Conservation (phyloP, 2,329 filamentous ascomycete species). For the Neobulgaria alba region DNA sequence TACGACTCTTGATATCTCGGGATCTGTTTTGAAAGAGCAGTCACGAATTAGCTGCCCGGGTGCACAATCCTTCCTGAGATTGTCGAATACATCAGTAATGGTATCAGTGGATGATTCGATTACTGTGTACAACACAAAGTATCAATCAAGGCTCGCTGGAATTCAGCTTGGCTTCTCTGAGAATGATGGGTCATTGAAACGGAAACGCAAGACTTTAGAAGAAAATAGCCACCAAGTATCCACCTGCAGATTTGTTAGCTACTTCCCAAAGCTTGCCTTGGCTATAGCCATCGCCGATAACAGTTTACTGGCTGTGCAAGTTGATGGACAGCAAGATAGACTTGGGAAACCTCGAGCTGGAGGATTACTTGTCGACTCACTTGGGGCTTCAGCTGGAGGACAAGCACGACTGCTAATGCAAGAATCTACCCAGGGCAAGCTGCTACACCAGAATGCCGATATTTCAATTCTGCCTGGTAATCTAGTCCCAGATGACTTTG, state of each 20-base stretch:
- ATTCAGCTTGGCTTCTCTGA: constrained; percentile 25
- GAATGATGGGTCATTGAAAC: constrained; percentile 17
- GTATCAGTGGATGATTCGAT: constrained; percentile 48
- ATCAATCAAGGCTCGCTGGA: constrained; percentile 41
- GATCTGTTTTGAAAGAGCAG: constrained; percentile 51
- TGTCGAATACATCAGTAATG: constrained; percentile 59
- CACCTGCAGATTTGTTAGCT: constrained; percentile 43
- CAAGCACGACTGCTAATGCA: constrained; percentile 22
- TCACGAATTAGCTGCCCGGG: constrained; percentile 44
- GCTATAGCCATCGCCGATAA: constrained; percentile 56
- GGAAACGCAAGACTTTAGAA: constrained; percentile 16
- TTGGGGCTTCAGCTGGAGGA: constrained; percentile 53
- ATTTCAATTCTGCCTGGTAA: constrained; percentile 16
- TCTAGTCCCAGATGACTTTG: constrained; percentile 9
- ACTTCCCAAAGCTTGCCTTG: constrained; percentile 58
- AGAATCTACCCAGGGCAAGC: background rate
- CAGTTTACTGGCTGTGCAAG: constrained; percentile 58
- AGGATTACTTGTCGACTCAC: constrained; percentile 63
- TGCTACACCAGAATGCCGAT: constrained; percentile 1
- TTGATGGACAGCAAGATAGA: constrained; percentile 52
- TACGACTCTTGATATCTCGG: constrained; percentile 54
- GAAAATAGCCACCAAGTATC: constrained; percentile 1
- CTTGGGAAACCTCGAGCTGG: constrained; percentile 46
- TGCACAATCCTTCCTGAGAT: constrained; percentile 53
- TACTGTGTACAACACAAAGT: constrained; percentile 61